Evolutionary conservation across 192 early-diverging fungal genomes (phyloP).

Genomic region (Coemansia sp.): DNA sequence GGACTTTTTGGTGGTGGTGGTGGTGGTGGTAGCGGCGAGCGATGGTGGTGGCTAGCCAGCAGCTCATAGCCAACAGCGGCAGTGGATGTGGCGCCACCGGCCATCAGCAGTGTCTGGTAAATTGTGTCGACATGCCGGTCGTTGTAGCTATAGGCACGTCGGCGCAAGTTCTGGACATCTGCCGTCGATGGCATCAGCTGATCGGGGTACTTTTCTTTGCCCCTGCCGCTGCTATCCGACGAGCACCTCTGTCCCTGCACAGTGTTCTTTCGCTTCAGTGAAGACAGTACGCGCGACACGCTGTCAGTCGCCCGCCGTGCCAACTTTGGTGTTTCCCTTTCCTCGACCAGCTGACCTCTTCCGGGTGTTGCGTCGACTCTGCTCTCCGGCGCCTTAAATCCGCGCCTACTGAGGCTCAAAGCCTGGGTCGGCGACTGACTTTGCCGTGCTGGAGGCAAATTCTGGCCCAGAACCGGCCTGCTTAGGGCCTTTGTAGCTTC

Average conservation of each 20-base stretch:
- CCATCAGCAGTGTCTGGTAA: constrained; percentile 11
- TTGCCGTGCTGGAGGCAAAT: neutral
- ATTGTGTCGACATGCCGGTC: constrained; percentile 8
- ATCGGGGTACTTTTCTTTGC: neutral
- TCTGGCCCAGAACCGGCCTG: neutral
- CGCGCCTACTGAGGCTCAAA: too few species aligned
- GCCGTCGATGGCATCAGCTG: neutral
- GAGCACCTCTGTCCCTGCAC: neutral
- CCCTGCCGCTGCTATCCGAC: neutral
- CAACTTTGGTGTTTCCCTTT: neutral
- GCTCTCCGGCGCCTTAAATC: neutral
- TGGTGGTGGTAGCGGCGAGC: too few species aligned
- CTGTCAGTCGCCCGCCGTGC: neutral
- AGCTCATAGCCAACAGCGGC: too few species aligned
- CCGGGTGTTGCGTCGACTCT: neutral
- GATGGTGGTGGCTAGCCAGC: too few species aligned
- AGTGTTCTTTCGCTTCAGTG: neutral
- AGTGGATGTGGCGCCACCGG: neutral
- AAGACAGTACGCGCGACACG: neutral
- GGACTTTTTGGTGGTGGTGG: neutral
- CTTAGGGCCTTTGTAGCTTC: too few species aligned
- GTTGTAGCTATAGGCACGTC: constrained; percentile 12
- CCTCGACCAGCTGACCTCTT: neutral
- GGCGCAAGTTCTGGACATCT: neutral
- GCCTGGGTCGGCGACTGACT: too few species aligned